These are phyloP conservation scores for Solanum lignicaule DNA, from an alignment of 257 asterid species.

Conservation along the genomic window DNA sequence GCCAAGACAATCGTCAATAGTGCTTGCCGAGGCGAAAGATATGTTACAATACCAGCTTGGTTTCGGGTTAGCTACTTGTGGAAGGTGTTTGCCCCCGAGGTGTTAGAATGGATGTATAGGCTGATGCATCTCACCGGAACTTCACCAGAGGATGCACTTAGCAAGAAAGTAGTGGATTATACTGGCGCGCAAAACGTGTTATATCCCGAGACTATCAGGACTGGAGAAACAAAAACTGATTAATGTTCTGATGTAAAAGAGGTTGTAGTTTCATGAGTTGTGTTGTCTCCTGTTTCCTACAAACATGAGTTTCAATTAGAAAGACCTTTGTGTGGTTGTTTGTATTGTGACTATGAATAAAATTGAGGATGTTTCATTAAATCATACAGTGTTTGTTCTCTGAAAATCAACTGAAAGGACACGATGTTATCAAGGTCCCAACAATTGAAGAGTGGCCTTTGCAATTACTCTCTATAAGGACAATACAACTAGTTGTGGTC, in stretches of 20 bases:
- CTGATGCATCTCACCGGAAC: constrained; percentile 1
- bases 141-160: constrained; percentile 1
- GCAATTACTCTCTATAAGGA: neutral
- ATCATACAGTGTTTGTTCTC: neutral
- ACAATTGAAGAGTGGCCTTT: neutral
- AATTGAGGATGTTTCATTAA: neutral
- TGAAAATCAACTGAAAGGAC: neutral
- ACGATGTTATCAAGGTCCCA: neutral
- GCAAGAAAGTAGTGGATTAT: constrained; percentile 19
- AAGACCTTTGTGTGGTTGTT: neutral
- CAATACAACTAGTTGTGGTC: neutral
- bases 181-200: constrained; percentile 9
- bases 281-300: neutral
- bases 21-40: constrained; percentile 23
- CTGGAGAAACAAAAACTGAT: constrained; percentile 2
- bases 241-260: neutral
- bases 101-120: constrained; percentile 10
- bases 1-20: constrained; percentile 19
- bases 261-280: neutral
- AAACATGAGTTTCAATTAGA: neutral
- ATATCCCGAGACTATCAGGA: constrained; percentile 17
- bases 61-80: constrained; percentile 18
- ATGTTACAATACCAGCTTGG: constrained; percentile 27
- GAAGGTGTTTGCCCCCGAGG: constrained; percentile 23
- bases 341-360: neutral